These are phyloP conservation scores for Corinectria fuckeliana DNA, from an alignment of 2,329 filamentous ascomycete species.

Conservation along the genomic window DNA sequence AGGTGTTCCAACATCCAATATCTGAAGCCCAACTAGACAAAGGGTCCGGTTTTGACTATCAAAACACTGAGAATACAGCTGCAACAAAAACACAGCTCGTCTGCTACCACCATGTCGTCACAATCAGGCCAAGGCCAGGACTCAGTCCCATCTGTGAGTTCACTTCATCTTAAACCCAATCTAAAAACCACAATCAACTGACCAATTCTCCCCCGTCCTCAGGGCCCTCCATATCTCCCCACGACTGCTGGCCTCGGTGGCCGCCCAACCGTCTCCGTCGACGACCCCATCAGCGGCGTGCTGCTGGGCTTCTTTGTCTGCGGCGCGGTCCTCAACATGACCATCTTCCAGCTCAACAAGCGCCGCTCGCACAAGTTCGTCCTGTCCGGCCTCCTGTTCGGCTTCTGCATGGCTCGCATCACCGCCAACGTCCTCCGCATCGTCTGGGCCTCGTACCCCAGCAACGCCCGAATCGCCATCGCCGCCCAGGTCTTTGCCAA, in stretches of 20 bases:
- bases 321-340: slow-evolving; percentile 64
- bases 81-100: not conserved
- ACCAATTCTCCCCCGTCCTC: slow-evolving; percentile 3
- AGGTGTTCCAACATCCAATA: not conserved
- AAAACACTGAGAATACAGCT: not conserved
- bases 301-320: slow-evolving; percentile 65
- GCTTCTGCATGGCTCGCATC: slow-evolving; percentile 63
- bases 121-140: slow-evolving; percentile 10
- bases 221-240: slow-evolving; percentile 49
- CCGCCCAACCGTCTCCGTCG: slow-evolving; percentile 60
- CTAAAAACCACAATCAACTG: not conserved
- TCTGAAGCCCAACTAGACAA: not conserved
- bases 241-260: slow-evolving; percentile 61
- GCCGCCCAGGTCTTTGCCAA: slow-evolving; percentile 74
- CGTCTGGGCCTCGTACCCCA: slow-evolving; percentile 56
- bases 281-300: slow-evolving; percentile 69
- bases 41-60: not conserved
- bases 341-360: slow-evolving; percentile 59
- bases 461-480: slow-evolving; percentile 53
- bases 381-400: slow-evolving; percentile 63
- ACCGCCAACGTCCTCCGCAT: slow-evolving; percentile 59
- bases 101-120: slow-evolving; percentile 25
- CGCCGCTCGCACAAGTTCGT: slow-evolving; percentile 63
- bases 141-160: slow-evolving; percentile 21
- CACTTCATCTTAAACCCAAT: not conserved